Base-by-base conservation (phyloP, 1,284 basidiomycete species). In the Apiotrichum sp. region DNA sequence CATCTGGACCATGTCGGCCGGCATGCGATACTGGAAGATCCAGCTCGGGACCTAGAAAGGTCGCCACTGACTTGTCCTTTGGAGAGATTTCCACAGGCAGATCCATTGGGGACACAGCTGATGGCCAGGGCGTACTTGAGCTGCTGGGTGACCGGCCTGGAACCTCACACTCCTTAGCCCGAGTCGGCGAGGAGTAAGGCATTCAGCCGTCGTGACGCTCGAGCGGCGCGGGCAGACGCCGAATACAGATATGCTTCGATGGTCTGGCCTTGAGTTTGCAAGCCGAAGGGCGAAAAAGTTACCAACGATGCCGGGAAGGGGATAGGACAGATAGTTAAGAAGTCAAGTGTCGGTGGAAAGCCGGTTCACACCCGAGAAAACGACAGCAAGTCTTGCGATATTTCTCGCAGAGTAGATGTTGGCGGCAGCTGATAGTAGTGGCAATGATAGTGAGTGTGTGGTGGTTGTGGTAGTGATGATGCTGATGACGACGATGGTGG, bases 41-140 rank as follows among this genome's bases (percentile, higher is more conserved):
- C 16, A 48, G 9, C 7, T 34, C 47, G 4, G 47, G 47, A 1
- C 47, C 36, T 13, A 32, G 45, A 39, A 45, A 57, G 1, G 51
- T 42, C 2, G 35, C 13, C 2, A 42, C 41, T 7, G 56, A 57
- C 13, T 14, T 22, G 32, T 54, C 50, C 46, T 54, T 56, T 1
- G 55, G 58, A 1, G 58, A 60, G 10, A 56, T 39, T 22, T 53
- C 55, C 2, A 39, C 6, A 1, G 35, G 31, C 16, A 16, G 6
- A 4, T 3, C 6, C 35, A 14, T 11, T 22, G 35, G 8, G 46
- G 4, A 14, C 6, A 11, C 2, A 11, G 32, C 10, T 33, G 44
- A 33, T 14, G 46, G 22, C 33, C 34, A 36, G 14, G 33, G 6
- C 14, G 4, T 31, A 14, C 44, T 33, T n/a, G 36, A 16, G 42